Conservation (phyloP, 2,329 filamentous ascomycete genomes). For the Aspergillus luchuensis region DNA sequence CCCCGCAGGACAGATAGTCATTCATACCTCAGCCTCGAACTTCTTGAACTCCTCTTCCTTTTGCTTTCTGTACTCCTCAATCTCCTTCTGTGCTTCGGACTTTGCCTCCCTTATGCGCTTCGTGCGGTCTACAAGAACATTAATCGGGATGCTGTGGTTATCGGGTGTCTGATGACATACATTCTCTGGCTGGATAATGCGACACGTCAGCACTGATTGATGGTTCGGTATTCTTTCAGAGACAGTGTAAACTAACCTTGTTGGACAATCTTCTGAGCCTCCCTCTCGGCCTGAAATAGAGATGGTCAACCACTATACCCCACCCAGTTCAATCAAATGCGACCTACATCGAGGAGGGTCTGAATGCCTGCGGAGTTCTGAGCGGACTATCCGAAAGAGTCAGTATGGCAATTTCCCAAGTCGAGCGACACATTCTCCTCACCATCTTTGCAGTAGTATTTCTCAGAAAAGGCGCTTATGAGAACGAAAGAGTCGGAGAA, state of each 20-base stretch:
- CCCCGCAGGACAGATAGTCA: neutral
- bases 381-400: conserved; percentile 67
- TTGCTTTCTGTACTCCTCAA: conserved; percentile 82
- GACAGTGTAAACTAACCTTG: conserved; percentile 64
- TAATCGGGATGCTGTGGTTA: conserved; percentile 1
- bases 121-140: conserved; percentile 69
- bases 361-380: conserved; percentile 99
- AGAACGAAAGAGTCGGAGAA: conserved; percentile 12
- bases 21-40: conserved; percentile 75
- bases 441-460: conserved; percentile 31
- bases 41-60: conserved; percentile 96
- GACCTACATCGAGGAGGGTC: conserved; percentile 91
- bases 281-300: conserved; percentile 77
- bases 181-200: conserved; percentile 73
- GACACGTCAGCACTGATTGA: conserved; percentile 23
- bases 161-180: conserved; percentile 52
- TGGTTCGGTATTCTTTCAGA: neutral
- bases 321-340: neutral
- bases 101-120: conserved; percentile 97
- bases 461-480: conserved; percentile 8
- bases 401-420: conserved; percentile 10
- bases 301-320: conserved; percentile 15
- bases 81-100: conserved; percentile 95
- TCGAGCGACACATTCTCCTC: conserved; percentile 11
- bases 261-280: conserved; percentile 98